phyloP scores from a whole-genome alignment of 1,284 basidiomycete genomes.

The Boletellus deceptivus region DNA sequence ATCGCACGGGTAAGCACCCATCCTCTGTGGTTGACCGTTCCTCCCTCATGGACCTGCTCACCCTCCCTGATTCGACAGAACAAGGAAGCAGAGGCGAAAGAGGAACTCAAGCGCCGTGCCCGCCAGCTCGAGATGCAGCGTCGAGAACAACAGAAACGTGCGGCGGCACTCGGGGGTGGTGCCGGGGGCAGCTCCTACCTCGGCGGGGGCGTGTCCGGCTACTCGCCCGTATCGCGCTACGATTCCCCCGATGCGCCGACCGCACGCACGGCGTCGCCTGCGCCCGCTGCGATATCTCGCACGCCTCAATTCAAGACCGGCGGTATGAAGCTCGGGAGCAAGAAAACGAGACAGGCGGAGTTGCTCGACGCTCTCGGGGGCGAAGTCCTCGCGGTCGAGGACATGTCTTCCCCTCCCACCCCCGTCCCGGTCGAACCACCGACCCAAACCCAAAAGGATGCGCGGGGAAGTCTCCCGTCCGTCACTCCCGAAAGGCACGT shows the following conservation, averaged over 20 bases:
- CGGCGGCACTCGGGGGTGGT: constrained; percentile 46
- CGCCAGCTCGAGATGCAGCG: constrained; percentile 99
- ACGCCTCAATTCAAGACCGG: constrained; percentile 88
- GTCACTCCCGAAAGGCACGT: constrained; percentile 77
- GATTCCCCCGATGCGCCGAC: constrained; percentile 55
- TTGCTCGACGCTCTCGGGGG: constrained; percentile 86
- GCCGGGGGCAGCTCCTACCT: constrained; percentile 55
- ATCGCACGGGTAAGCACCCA: constrained; percentile 78
- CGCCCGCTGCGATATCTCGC: constrained; percentile 47
- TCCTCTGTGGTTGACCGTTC: not conserved
- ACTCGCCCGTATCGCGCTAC: constrained; percentile 69
- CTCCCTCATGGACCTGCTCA: not conserved
- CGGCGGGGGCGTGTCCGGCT: constrained; percentile 64
- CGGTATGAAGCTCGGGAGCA: constrained; percentile 97
- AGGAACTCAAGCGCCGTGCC: constrained; percentile 96
- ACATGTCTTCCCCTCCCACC: constrained; percentile 57
- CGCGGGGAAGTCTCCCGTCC: constrained; percentile 66
- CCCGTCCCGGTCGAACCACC: constrained; percentile 49
- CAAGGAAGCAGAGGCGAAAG: constrained; percentile 99
- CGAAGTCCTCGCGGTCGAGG: constrained; percentile 61
- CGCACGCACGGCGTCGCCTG: constrained; percentile 50
- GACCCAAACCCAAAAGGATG: constrained; percentile 42
- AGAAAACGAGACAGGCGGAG: constrained; percentile 87
- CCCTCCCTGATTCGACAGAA: constrained; percentile 55
- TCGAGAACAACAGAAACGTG: constrained; percentile 83